These are phyloP conservation scores for Yamadazyma sp. DNA, from an alignment of 1,139 yeast genomes.

Conservation along the genomic window DNA sequence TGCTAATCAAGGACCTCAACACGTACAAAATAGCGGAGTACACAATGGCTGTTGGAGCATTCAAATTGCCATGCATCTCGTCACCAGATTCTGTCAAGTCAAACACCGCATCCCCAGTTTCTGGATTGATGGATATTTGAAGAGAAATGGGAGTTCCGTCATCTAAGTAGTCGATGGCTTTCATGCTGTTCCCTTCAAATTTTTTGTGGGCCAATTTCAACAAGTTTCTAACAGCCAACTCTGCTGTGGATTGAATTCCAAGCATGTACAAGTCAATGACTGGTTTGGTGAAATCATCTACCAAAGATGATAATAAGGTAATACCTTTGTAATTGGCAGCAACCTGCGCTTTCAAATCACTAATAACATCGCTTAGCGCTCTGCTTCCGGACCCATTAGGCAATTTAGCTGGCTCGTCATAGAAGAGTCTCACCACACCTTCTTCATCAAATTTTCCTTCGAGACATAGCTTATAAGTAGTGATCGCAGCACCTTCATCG, in stretches of 20 bases:
- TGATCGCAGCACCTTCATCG: constrained; percentile 48
- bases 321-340: constrained; percentile 67
- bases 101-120: constrained; percentile 38
- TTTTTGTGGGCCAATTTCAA: constrained; percentile 35
- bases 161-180: constrained; percentile 42
- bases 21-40: constrained; percentile 82
- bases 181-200: constrained; percentile 35
- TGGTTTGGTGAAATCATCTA: constrained; percentile 31
- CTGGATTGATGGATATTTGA: constrained; percentile 32
- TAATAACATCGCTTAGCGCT: constrained; percentile 42
- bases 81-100: constrained; percentile 45
- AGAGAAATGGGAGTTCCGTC: constrained; percentile 46
- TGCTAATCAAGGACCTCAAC: constrained; percentile 69
- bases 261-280: constrained; percentile 43
- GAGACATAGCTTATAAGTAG: constrained; percentile 38
- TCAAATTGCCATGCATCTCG: constrained; percentile 45
- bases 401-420: constrained; percentile 44
- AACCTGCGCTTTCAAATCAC: constrained; percentile 63
- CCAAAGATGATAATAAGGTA: constrained; percentile 30
- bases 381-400: constrained; percentile 51
- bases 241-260: constrained; percentile 46
- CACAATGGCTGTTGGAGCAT: constrained; percentile 64
- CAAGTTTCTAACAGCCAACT: constrained; percentile 39
- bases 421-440: constrained; percentile 36
- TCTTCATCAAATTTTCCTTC: constrained; percentile 42